A percentile compares a stretch with the other conserved stretches of the same genome.
Evolutionary conservation across 2,329 filamentous ascomycete species (phyloP).

Genomic region (Lasiodiplodia citricola): DNA sequence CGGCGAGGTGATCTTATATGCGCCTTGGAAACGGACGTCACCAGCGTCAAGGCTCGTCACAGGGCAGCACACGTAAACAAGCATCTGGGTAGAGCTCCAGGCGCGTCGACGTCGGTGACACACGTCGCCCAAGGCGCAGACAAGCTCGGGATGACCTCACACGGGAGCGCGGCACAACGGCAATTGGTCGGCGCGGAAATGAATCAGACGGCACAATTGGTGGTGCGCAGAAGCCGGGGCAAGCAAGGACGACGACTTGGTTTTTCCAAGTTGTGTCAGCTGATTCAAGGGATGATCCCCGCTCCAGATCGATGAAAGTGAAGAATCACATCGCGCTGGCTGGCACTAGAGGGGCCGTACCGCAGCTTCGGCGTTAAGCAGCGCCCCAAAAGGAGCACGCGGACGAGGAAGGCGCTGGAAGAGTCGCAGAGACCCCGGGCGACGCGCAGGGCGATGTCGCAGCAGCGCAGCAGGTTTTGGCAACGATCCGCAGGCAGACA

Average conservation of each 20-base stretch:
- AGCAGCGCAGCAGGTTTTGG: constrained; percentile 9
- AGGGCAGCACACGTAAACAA: constrained; percentile 15
- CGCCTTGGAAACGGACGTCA: background rate
- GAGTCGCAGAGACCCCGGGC: background rate
- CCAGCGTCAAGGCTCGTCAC: constrained; percentile 2
- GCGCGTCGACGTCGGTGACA: constrained; percentile 7
- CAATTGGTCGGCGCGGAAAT: constrained; percentile 16
- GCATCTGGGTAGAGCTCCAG: background rate
- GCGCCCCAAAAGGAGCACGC: background rate
- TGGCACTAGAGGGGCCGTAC: background rate
- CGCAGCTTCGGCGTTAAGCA: constrained; percentile 1
- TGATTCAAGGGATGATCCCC: constrained; percentile 1
- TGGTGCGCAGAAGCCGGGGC: background rate
- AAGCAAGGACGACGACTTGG: constrained; percentile 15
- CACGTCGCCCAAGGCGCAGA: constrained; percentile 2
- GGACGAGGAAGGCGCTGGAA: background rate
- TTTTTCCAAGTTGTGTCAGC: constrained; percentile 11
- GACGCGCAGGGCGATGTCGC: background rate
- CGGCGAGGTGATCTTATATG: constrained; percentile 2
- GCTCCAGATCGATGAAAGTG: background rate
- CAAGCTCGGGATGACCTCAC: constrained; percentile 19
- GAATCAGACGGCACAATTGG: constrained; percentile 8
- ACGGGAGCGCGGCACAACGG: background rate
- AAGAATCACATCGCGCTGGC: background rate
- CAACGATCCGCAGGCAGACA: constrained; percentile 10